Conservation (phyloP, 768 basidiomycete species). For the Suillus cothurnatus region DNA sequence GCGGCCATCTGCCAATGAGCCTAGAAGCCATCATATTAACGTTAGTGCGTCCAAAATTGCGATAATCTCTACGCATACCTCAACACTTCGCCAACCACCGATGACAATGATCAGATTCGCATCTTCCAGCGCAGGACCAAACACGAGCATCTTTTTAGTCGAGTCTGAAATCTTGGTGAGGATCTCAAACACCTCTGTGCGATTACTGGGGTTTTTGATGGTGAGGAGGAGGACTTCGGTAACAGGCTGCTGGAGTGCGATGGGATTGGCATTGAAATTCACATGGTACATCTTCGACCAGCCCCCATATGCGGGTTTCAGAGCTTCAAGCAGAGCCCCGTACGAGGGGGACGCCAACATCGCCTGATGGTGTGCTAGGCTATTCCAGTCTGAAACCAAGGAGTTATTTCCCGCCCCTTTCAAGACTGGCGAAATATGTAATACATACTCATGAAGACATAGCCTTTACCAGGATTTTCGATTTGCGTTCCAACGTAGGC, state of each 20-base stretch:
- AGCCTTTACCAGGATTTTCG: conserved; percentile 19
- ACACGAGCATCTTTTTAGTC: conserved; percentile 18
- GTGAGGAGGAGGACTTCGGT: conserved; percentile 22
- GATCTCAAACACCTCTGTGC: conserved; percentile 15
- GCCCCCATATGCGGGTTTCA: conserved; percentile 14
- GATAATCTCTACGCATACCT: conserved; percentile 20
- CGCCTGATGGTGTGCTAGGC: conserved; percentile 21
- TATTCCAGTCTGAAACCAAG: conserved; percentile 29
- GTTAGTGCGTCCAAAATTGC: background rate
- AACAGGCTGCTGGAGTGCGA: conserved; percentile 23
- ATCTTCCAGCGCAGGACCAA: conserved; percentile 24
- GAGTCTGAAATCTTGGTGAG: conserved; percentile 18
- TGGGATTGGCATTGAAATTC: conserved; percentile 17
- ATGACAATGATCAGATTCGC: conserved; percentile 23
- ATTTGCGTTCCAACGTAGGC: conserved; percentile 23
- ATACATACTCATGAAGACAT: conserved; percentile 21
- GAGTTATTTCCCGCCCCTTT: background rate
- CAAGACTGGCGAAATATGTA: background rate
- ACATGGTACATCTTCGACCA: conserved; percentile 23
- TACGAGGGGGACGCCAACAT: conserved; percentile 12
- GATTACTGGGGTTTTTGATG: conserved; percentile 27
- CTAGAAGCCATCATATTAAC: conserved; percentile 10
- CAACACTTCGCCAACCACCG: conserved; percentile 24
- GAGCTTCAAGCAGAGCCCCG: conserved; percentile 1
- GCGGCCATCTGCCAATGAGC: conserved; percentile 16